Percentiles rank a stretch among this genome's conserved stretches.
phyloP scores from a whole-genome alignment of 768 basidiomycete genomes.

The Mycena filopes region DNA sequence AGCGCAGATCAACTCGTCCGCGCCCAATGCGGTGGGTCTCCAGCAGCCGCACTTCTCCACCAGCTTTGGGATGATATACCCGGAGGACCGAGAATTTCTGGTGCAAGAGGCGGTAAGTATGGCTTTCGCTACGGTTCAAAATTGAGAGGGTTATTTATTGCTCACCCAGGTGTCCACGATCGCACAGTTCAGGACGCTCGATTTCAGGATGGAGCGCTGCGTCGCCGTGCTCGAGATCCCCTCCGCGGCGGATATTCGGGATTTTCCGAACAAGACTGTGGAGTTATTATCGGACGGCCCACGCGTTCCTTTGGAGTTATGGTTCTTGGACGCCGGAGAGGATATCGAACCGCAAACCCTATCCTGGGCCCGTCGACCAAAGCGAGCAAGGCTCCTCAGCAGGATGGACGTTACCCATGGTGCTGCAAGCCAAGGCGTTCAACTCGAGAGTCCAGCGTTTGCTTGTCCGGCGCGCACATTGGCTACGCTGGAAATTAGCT shows the following conservation, averaged over 20 bases:
- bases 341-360: neutral
- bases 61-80: conserved; percentile 26
- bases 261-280: neutral
- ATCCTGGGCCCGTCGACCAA: conserved; percentile 2
- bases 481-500: conserved; percentile 5
- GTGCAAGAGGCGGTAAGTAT: neutral
- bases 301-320: neutral
- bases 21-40: conserved; percentile 2
- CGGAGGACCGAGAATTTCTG: conserved; percentile 9
- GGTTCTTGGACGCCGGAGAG: neutral
- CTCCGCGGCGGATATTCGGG: neutral
- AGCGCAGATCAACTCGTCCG: conserved; percentile 18
- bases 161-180: conserved; percentile 26
- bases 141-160: neutral
- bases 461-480: neutral
- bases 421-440: neutral
- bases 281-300: neutral
- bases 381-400: neutral
- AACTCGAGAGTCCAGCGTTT: neutral
- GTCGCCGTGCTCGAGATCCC: conserved; percentile 14
- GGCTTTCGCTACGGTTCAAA: neutral
- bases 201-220: conserved; percentile 31
- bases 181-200: conserved; percentile 29
- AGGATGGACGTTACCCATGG: neutral
- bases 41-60: conserved; percentile 10